These are phyloP conservation scores for Candida nemodendra DNA, from an alignment of 805 yeast genomes.

Conservation along the genomic window DNA sequence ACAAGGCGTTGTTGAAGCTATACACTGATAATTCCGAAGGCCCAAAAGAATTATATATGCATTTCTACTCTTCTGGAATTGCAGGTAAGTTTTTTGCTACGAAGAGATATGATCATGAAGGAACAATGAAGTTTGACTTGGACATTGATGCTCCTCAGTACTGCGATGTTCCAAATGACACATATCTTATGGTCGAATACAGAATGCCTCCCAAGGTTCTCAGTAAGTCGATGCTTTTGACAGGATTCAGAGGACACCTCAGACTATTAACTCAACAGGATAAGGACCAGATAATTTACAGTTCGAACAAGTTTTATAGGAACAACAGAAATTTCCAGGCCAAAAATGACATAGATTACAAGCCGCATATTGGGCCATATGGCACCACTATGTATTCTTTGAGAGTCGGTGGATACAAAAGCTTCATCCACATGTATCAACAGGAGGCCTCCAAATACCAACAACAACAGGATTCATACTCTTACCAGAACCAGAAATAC, in stretches of 20 bases:
- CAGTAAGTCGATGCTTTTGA: conserved; percentile 81
- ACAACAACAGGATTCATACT: conserved; percentile 14
- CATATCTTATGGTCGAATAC: conserved; percentile 49
- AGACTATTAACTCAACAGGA: conserved; percentile 68
- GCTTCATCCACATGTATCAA: conserved; percentile 38
- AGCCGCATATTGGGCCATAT: conserved; percentile 49
- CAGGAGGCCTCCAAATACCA: conserved; percentile 27
- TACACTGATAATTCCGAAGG: conserved; percentile 36
- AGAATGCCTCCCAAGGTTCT: conserved; percentile 56
- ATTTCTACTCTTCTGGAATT: conserved; percentile 50
- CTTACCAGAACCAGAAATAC: conserved; percentile 14
- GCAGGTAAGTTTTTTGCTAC: conserved; percentile 52
- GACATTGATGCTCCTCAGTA: conserved; percentile 30
- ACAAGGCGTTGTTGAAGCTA: conserved; percentile 37
- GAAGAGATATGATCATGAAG: conserved; percentile 36
- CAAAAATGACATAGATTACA: conserved; percentile 33
- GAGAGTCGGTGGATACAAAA: conserved; percentile 51
- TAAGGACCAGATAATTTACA: conserved; percentile 55
- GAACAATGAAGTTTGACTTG: conserved; percentile 45
- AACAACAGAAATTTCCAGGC: conserved; percentile 27
- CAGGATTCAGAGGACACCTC: conserved; percentile 68
- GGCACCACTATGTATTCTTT: conserved; percentile 44
- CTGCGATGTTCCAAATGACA: conserved; percentile 40
- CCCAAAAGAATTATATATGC: conserved; percentile 38
- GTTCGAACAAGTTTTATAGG: conserved; percentile 36